Conservation (phyloP, 305 asterid species). For the Stenogyne calaminthoides region DNA sequence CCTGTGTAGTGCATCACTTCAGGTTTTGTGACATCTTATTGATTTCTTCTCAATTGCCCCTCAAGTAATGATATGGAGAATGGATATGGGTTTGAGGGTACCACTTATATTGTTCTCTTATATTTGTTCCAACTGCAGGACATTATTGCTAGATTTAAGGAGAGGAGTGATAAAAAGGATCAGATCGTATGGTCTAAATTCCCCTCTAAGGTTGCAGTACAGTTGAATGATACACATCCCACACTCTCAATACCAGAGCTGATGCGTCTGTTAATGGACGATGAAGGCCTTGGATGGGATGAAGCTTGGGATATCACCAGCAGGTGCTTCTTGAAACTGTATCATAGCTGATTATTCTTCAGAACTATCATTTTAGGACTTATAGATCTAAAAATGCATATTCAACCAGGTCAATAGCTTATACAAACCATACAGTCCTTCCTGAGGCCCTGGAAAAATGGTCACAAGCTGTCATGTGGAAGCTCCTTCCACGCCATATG, state of each 20-base stretch:
- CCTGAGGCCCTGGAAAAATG: conserved; percentile 99
- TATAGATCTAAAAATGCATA: conserved; percentile 32
- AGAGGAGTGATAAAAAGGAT: conserved; percentile 58
- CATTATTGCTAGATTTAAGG: conserved; percentile 88
- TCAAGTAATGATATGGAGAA: conserved; percentile 22
- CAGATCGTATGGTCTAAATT: conserved; percentile 76
- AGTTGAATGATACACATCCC: conserved; percentile 98
- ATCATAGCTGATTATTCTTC: conserved; percentile 22
- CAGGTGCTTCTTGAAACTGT: conserved; percentile 52
- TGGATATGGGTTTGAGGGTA: conserved; percentile 11
- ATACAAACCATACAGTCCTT: conserved; percentile 97
- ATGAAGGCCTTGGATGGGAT: conserved; percentile 97
- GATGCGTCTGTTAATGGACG: conserved; percentile 95
- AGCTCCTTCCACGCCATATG: conserved; percentile 99
- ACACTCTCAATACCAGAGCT: conserved; percentile 98
- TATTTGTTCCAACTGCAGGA: conserved; percentile 57
- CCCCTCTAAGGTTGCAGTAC: conserved; percentile 94
- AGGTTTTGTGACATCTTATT: conserved; percentile 53
- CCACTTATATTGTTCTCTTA: conserved; percentile 22
- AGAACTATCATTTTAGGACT: neutral
- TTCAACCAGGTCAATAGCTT: conserved; percentile 83
- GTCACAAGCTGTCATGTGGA: conserved; percentile 99
- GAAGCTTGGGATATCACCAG: conserved; percentile 95
- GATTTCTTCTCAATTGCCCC: neutral
- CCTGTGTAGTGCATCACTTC: conserved; percentile 99